A percentile compares a stretch with the other conserved stretches of the same genome.
These are phyloP conservation scores for Didymellaceae sp. DNA, from an alignment of 2,329 filamentous ascomycete species.

Conservation along the genomic window DNA sequence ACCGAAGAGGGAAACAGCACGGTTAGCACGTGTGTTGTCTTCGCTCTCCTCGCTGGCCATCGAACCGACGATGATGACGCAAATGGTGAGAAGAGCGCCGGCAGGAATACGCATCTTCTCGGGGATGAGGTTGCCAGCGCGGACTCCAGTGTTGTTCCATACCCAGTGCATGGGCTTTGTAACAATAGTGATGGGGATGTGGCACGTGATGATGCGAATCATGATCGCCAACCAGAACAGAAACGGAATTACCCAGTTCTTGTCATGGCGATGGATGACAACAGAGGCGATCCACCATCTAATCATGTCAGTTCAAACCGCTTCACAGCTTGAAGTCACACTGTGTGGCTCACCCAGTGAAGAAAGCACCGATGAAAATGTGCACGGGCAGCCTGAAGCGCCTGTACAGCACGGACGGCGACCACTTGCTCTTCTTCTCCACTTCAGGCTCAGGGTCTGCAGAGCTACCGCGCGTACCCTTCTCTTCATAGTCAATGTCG, in stretches of 20 bases:
- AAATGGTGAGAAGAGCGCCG: slow-evolving; percentile 69
- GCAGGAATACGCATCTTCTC: slow-evolving; percentile 67
- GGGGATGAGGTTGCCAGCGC: slow-evolving; percentile 68
- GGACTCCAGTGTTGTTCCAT: slow-evolving; percentile 71
- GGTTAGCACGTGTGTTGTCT: slow-evolving; percentile 81
- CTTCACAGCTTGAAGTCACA: slow-evolving; percentile 8
- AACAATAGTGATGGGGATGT: slow-evolving; percentile 71
- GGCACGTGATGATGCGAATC: slow-evolving; percentile 75
- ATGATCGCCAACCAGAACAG: slow-evolving; percentile 78
- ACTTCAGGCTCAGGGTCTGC: slow-evolving; percentile 24
- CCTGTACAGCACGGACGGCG: slow-evolving; percentile 31
- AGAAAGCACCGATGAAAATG: slow-evolving; percentile 55
- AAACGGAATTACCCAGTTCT: slow-evolving; percentile 85
- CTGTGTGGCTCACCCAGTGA: slow-evolving; percentile 57
- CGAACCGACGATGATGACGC: slow-evolving; percentile 76
- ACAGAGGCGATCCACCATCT: slow-evolving; percentile 80
- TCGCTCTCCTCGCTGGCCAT: slow-evolving; percentile 74
- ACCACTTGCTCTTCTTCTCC: slow-evolving; percentile 33
- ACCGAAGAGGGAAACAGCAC: slow-evolving; percentile 81
- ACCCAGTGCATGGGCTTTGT: slow-evolving; percentile 69
- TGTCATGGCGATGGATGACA: slow-evolving; percentile 72
- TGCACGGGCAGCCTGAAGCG: slow-evolving; percentile 53
- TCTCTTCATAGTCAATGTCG: slow-evolving; percentile 50
- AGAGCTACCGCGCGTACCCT: slow-evolving; percentile 44
- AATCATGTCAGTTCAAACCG: slow-evolving; percentile 28